A percentile compares a stretch with the other conserved stretches of the same genome.
These are phyloP conservation scores for Fraxinus albicans DNA, from an alignment of 305 asterid genomes.

Conservation along the genomic window DNA sequence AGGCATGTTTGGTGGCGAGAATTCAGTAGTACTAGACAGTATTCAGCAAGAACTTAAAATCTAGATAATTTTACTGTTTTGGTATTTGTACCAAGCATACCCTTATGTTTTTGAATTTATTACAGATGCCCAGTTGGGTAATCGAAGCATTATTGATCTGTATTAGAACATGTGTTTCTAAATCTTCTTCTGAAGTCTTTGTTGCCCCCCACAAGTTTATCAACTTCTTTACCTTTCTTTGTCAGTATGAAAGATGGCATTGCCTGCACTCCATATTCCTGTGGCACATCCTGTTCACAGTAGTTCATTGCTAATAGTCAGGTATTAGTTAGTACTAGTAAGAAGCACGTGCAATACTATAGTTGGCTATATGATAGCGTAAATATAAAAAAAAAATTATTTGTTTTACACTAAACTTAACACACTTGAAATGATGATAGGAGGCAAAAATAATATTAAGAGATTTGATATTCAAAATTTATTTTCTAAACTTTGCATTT, in stretches of 20 bases:
- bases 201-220: slow-evolving; percentile 55
- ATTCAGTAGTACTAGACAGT: not conserved
- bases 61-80: not conserved
- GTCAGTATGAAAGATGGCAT: slow-evolving; percentile 68
- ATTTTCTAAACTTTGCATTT: too few relatives aligned
- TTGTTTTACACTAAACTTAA: too few relatives aligned
- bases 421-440: too few relatives aligned
- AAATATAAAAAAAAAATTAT: too few relatives aligned
- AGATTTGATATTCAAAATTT: too few relatives aligned
- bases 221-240: slow-evolving; percentile 59
- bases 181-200: slow-evolving; percentile 55
- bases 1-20: not conserved
- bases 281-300: slow-evolving; percentile 52
- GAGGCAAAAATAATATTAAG: too few relatives aligned
- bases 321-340: not conserved
- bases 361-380: too few relatives aligned
- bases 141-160: not conserved
- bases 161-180: slow-evolving; percentile 51
- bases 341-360: too few relatives aligned
- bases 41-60: not conserved
- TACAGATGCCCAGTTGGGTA: not conserved
- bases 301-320: not conserved
- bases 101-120: not conserved
- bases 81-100: not conserved
- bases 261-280: slow-evolving; percentile 50